phyloP scores from a whole-genome alignment of 2,329 filamentous ascomycete genomes.

The Ilyonectria mors-panacis region DNA sequence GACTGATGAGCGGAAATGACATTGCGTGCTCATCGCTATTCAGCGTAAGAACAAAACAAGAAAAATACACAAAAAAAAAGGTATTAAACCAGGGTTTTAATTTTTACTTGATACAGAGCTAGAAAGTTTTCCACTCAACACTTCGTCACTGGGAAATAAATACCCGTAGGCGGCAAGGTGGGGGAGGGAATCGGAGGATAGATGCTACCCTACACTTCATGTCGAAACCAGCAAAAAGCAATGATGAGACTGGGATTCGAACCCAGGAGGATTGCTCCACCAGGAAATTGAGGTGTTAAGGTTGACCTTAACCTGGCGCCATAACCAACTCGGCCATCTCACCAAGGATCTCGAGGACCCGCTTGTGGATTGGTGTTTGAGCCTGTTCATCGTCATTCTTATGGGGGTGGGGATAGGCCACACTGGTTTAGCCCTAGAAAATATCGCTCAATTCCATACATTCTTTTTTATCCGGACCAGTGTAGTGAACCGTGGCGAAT shows the following conservation, averaged over 20 bases:
- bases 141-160: no score
- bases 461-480: no score
- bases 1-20: not conserved
- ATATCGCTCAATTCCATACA: not conserved
- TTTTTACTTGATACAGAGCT: not conserved
- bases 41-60: not conserved
- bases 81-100: not conserved
- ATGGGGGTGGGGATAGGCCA: not conserved
- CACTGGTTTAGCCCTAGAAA: not conserved
- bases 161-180: no score
- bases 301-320: slow-evolving; percentile 40
- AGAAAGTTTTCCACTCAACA: not conserved
- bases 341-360: slow-evolving; percentile 28
- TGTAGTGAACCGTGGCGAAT: no score
- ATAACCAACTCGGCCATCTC: slow-evolving; percentile 44
- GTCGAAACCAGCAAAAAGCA: slow-evolving; percentile 1
- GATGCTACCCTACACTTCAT: not conserved
- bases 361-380: slow-evolving; percentile 15
- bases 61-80: not conserved
- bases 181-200: not conserved
- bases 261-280: slow-evolving; percentile 42
- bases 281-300: slow-evolving; percentile 36
- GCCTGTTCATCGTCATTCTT: not conserved
- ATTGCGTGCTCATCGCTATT: not conserved
- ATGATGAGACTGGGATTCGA: slow-evolving; percentile 42